These are phyloP conservation scores for Ophiocordyceps camponoti-saundersi DNA, from an alignment of 2,329 filamentous ascomycete genomes.

Conservation along the genomic window DNA sequence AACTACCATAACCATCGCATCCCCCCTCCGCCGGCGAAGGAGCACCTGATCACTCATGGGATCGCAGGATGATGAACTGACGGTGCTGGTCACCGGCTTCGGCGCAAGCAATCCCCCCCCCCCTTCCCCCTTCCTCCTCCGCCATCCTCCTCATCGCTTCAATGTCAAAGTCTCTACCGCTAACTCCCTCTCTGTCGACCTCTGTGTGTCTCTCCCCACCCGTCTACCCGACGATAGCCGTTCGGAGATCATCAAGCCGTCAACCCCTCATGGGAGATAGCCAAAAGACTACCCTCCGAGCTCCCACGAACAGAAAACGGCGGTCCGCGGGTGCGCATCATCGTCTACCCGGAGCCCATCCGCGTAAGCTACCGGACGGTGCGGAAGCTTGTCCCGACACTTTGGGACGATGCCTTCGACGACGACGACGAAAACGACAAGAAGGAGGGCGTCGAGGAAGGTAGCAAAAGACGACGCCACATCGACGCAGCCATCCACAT, in stretches of 20 bases:
- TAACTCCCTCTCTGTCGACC: too few relatives aligned
- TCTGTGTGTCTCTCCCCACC: neutral
- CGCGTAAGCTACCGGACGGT: conserved; percentile 56
- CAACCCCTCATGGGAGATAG: conserved; percentile 74
- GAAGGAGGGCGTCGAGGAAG: too few relatives aligned
- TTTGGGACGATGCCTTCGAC: conserved; percentile 31
- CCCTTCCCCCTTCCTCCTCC: neutral
- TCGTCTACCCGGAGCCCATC: conserved; percentile 49
- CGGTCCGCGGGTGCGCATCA: conserved; percentile 35
- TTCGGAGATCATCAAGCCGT: conserved; percentile 55
- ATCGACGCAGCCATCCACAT: conserved; percentile 61
- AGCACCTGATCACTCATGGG: too few relatives aligned
- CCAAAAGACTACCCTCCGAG: conserved; percentile 45
- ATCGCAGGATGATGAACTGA: conserved; percentile 31
- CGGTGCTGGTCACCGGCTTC: conserved; percentile 44
- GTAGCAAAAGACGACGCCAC: conserved; percentile 9
- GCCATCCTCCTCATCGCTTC: neutral
- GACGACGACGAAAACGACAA: neutral
- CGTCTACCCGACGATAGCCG: conserved; percentile 32
- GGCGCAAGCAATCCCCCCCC: conserved; percentile 25
- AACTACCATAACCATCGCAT: too few relatives aligned
- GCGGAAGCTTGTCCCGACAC: conserved; percentile 40
- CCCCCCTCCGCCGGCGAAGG: neutral
- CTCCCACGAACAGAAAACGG: conserved; percentile 24
- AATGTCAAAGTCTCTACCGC: too few relatives aligned